Conservation (phyloP, 495 filamentous ascomycete genomes). For the Penicillium cosmopolitanum region DNA sequence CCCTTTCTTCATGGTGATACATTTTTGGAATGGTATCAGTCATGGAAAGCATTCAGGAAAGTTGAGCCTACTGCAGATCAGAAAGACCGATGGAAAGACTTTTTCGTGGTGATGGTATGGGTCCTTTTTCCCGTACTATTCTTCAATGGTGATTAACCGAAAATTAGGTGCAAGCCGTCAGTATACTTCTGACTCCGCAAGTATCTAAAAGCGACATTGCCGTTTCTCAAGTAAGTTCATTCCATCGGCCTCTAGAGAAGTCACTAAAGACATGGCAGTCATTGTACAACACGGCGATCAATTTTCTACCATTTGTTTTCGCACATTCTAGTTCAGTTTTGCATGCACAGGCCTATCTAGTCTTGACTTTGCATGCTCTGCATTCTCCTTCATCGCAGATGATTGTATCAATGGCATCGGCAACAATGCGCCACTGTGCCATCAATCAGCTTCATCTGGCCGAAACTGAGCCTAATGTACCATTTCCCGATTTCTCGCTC, state of each 20-base stretch:
- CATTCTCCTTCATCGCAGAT: conserved; percentile 30
- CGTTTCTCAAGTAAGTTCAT: conserved; percentile 23
- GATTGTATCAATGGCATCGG: conserved; percentile 25
- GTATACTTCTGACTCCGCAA: conserved; percentile 24
- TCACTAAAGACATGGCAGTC: conserved; percentile 6
- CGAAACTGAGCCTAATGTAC: conserved; percentile 7
- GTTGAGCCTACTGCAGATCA: neutral
- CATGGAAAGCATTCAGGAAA: conserved; percentile 16
- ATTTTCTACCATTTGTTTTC: conserved; percentile 21
- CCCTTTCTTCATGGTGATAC: conserved; percentile 26
- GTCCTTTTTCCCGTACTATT: neutral
- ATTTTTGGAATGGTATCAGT: conserved; percentile 24
- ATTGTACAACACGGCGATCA: conserved; percentile 20
- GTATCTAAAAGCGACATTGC: conserved; percentile 23
- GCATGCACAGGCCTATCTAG: conserved; percentile 29
- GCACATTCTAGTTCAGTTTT: conserved; percentile 18
- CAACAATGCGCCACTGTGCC: conserved; percentile 28
- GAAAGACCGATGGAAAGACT: conserved; percentile 22
- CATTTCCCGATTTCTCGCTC: conserved; percentile 7
- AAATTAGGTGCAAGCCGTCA: conserved; percentile 23
- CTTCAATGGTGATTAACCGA: neutral
- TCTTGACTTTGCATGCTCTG: conserved; percentile 29
- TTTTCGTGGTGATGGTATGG: conserved; percentile 26
- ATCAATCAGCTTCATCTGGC: conserved; percentile 22
- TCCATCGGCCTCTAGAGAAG: neutral